These are phyloP conservation scores for Graphilbum fragrans DNA, from an alignment of 2,329 filamentous ascomycete genomes.

Conservation along the genomic window DNA sequence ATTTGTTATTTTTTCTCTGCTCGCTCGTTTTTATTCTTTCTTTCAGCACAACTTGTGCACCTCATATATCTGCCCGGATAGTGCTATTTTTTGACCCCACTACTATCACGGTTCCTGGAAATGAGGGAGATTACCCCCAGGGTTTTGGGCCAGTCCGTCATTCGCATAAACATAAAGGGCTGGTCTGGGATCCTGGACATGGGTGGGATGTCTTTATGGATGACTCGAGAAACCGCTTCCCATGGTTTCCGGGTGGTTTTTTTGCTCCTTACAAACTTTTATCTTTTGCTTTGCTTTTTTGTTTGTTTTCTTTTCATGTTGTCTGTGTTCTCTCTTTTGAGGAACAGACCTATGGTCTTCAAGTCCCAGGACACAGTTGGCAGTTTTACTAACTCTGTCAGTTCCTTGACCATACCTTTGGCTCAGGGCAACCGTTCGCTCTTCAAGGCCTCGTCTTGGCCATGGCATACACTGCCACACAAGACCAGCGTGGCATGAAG, in stretches of 20 bases:
- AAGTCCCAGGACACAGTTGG: background rate
- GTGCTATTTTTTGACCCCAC: conserved; percentile 39
- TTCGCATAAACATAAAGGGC: conserved; percentile 52
- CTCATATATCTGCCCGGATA: conserved; percentile 72
- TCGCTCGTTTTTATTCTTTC: conserved; percentile 10
- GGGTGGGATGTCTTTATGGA: conserved; percentile 64
- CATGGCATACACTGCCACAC: conserved; percentile 70
- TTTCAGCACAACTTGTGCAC: conserved; percentile 19
- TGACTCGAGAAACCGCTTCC: conserved; percentile 47
- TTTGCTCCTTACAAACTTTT: conserved; percentile 44
- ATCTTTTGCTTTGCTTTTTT: conserved; percentile 9
- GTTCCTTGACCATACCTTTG: conserved; percentile 38
- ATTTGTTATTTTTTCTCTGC: conserved; percentile 2
- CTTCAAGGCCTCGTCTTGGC: conserved; percentile 61
- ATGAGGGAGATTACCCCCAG: conserved; percentile 68
- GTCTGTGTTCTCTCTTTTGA: background rate
- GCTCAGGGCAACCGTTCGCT: conserved; percentile 36
- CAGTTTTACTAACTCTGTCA: conserved; percentile 15
- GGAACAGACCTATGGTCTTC: background rate
- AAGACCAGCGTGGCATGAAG: conserved; percentile 70
- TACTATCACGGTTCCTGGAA: conserved; percentile 77
- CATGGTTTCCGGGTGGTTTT: conserved; percentile 46
- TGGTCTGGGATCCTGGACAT: conserved; percentile 55
- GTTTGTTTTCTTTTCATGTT: background rate
- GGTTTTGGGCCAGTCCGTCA: conserved; percentile 47